Evolutionary conservation across 768 basidiomycete genomes (phyloP).

Genomic region (Crassisporium funariophilum): DNA sequence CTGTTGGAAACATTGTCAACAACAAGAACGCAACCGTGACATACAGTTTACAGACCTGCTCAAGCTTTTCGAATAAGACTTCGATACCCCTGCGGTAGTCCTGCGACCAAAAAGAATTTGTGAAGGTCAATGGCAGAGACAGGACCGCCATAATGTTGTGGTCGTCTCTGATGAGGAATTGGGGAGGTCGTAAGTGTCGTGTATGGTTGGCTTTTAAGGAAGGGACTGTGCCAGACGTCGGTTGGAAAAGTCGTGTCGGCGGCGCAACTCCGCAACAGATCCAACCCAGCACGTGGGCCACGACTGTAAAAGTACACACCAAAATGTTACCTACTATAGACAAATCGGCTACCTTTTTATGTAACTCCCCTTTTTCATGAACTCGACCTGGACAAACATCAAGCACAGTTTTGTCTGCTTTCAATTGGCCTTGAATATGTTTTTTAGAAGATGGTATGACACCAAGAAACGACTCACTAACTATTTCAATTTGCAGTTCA

Average conservation of each 20-base stretch:
- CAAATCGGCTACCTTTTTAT: too few relatives aligned
- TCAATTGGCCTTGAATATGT: too few relatives aligned
- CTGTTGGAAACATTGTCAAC: slow-evolving; percentile 39
- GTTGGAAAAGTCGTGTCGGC: slow-evolving; percentile 19
- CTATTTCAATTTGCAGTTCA: too few relatives aligned
- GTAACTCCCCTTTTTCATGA: too few relatives aligned
- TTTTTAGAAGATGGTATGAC: too few relatives aligned
- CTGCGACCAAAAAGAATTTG: slow-evolving; percentile 94
- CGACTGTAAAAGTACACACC: background rate
- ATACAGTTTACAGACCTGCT: slow-evolving; percentile 56
- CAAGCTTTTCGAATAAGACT: slow-evolving; percentile 72
- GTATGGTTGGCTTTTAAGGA: slow-evolving; percentile 15
- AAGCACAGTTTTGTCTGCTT: too few relatives aligned
- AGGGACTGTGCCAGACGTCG: slow-evolving; percentile 9
- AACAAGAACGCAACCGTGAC: slow-evolving; percentile 5
- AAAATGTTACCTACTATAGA: too few relatives aligned
- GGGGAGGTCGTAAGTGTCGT: slow-evolving; percentile 11
- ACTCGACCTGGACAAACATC: too few relatives aligned
- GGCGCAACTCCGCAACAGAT: slow-evolving; percentile 10
- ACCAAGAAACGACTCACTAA: too few relatives aligned
- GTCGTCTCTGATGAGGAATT: slow-evolving; percentile 6
- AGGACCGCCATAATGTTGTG: slow-evolving; percentile 73
- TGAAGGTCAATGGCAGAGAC: slow-evolving; percentile 86
- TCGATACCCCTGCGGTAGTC: slow-evolving; percentile 87
- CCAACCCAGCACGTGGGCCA: slow-evolving; percentile 14